Percentiles rank a stretch among this genome's conserved stretches.
Conservation (phyloP, 163 green algal genomes). For the Coccomyxa subellipsoidea region DNA sequence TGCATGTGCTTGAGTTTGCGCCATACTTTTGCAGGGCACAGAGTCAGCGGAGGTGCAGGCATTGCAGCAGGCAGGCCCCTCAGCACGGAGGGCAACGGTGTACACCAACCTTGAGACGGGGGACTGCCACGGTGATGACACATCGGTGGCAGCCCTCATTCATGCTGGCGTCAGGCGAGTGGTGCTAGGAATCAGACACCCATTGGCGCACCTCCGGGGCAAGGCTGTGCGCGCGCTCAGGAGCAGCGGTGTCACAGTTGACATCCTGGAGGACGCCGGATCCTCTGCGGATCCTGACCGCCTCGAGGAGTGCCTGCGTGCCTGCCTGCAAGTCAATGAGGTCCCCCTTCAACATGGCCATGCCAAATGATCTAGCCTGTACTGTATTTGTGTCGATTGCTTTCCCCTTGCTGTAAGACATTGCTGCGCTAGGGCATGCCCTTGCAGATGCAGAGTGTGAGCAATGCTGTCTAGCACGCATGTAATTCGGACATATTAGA, state of each 20-base stretch:
- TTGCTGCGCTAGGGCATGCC: no score
- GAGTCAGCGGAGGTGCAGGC: slow-evolving; percentile 72
- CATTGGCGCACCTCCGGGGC: slow-evolving; percentile 70
- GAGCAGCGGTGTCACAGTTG: slow-evolving; percentile 51
- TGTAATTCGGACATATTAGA: no score
- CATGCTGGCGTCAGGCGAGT: slow-evolving; percentile 70
- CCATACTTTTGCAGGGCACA: slow-evolving; percentile 75
- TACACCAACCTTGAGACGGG: slow-evolving; percentile 94
- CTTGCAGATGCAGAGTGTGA: no score
- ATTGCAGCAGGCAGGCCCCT: slow-evolving; percentile 36
- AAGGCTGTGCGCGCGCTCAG: slow-evolving; percentile 56
- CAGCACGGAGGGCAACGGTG: slow-evolving; percentile 60
- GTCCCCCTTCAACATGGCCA: no score
- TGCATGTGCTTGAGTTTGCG: background rate
- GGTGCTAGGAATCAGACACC: slow-evolving; percentile 89
- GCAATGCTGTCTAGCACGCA: no score
- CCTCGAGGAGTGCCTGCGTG: slow-evolving; percentile 26
- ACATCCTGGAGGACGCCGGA: slow-evolving; percentile 41
- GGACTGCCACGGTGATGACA: slow-evolving; percentile 83
- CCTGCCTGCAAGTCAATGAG: slow-evolving; percentile 73
- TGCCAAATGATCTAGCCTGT: no score
- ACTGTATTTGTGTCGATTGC: no score
- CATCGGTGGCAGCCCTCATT: slow-evolving; percentile 67
- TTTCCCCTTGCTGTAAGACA: no score
- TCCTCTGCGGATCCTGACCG: slow-evolving; percentile 9